Conservation (phyloP, 257 asterid species). For the Craterostigma plantagineum region DNA sequence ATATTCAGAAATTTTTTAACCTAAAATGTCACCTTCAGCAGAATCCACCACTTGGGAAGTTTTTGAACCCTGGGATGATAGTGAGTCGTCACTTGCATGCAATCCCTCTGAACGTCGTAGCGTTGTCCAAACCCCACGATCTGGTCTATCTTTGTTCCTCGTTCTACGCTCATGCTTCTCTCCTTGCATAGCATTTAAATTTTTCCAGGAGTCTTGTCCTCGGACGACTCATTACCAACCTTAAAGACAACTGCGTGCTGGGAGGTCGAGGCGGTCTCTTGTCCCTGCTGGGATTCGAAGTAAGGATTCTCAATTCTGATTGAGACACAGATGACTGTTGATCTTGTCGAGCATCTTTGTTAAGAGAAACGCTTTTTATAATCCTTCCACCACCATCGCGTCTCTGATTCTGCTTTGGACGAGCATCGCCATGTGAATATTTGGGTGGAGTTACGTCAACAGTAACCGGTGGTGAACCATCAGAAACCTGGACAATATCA, state of each 20-base stretch:
- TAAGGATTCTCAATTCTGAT: slow-evolving; percentile 24
- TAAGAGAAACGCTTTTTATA: slow-evolving; percentile 43
- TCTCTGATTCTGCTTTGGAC: slow-evolving; percentile 28
- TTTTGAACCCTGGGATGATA: slow-evolving; percentile 42
- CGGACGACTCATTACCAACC: slow-evolving; percentile 28
- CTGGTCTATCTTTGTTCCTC: slow-evolving; percentile 66
- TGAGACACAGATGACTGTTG: slow-evolving; percentile 22
- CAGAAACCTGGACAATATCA: slow-evolving; percentile 15
- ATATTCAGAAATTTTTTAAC: no score
- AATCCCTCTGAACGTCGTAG: slow-evolving; percentile 49
- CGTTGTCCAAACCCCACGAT: slow-evolving; percentile 76
- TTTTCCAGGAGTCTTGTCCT: slow-evolving; percentile 26
- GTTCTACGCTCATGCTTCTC: slow-evolving; percentile 46
- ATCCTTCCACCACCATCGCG: slow-evolving; percentile 57
- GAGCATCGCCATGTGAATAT: slow-evolving; percentile 19
- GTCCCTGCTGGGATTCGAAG: slow-evolving; percentile 31
- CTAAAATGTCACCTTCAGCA: slow-evolving; percentile 32
- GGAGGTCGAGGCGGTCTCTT: slow-evolving; percentile 52
- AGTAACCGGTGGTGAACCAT: slow-evolving; percentile 22
- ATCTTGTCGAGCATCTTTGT: slow-evolving; percentile 31
- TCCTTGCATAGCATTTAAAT: slow-evolving; percentile 14
- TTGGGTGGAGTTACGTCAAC: slow-evolving; percentile 19
- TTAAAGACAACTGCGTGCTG: slow-evolving; percentile 22
- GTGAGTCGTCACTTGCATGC: slow-evolving; percentile 43
- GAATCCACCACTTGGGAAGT: slow-evolving; percentile 30